phyloP scores from a whole-genome alignment of 2,329 filamentous ascomycete species.

The Claviceps cyperi region DNA sequence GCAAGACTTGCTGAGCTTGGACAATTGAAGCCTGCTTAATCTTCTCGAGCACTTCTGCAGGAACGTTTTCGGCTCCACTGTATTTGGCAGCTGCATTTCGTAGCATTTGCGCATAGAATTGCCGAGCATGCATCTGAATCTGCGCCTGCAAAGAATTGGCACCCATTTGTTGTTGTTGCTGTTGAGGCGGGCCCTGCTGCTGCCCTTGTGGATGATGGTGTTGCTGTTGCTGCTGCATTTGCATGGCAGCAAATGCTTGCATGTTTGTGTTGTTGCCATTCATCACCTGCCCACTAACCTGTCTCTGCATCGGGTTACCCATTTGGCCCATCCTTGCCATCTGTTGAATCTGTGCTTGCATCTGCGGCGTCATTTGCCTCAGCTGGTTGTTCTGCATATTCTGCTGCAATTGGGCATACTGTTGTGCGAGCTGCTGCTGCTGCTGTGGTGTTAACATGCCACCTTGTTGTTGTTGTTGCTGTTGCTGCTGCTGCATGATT shows the following conservation, averaged over 20 bases:
- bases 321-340: conserved; percentile 23
- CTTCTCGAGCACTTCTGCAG: conserved; percentile 28
- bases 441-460: conserved; percentile 27
- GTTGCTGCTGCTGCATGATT: conserved; percentile 23
- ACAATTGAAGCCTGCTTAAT: conserved; percentile 28
- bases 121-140: conserved; percentile 19
- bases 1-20: conserved; percentile 23
- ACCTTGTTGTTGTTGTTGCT: conserved; percentile 17
- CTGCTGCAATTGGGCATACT: conserved; percentile 29
- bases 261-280: conserved; percentile 25
- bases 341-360: conserved; percentile 24
- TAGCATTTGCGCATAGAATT: conserved; percentile 27
- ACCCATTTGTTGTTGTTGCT: conserved; percentile 18
- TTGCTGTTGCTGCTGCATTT: conserved; percentile 21
- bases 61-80: conserved; percentile 30
- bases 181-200: conserved; percentile 17
- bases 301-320: conserved; percentile 24
- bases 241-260: conserved; percentile 25
- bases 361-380: conserved; percentile 22
- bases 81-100: conserved; percentile 19
- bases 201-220: conserved; percentile 11
- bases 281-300: conserved; percentile 26
- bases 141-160: conserved; percentile 17
- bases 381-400: conserved; percentile 24
- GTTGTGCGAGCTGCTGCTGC: conserved; percentile 28